Base-by-base conservation (phyloP, 2,329 filamentous ascomycete genomes). In the Colletotrichum truncatum region DNA sequence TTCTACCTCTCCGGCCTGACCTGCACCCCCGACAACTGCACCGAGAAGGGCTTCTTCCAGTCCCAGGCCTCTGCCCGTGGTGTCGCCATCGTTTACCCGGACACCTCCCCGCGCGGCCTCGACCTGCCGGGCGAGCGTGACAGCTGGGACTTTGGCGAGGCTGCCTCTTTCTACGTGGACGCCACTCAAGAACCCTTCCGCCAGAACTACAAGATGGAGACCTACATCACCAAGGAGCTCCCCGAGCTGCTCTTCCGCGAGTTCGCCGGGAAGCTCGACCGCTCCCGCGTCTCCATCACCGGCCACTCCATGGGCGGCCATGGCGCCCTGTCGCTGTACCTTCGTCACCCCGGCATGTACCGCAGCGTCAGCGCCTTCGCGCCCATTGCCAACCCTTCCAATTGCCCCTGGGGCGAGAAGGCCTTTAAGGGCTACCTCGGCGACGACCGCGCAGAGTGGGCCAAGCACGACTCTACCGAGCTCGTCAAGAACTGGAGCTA, bases 221-320 rank as follows among this genome's bases (percentile, higher is more conserved):
- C 86, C 68, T 99, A 99, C 83, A 86, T 99, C 70, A 90, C 91
- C n/a, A 79, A 87, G 57, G 96, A 99, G 80, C 89, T 99, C n/a
- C 95, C 94, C 1, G 81, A 84, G 14, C 83, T 89, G 1, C 85
- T 98, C 23, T 97, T 94, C 78, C 78, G 79, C 28, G 85, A 87
- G 25, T 97, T 94, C 80, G 83, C 87, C 28, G 85, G 77, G 70
- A 67, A 88, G 74, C 83, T 99, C 28, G 95, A 98, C 77, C 74
- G 78, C 0, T 79, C 73, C 26, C 85, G 91, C 39, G 89, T 98
- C 59, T 91, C 90, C 78, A 96, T 99, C 73, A 93, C 93, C 39
- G 96, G 96, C 6, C 96, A 99, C 82, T 94, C 91, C 73, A 99
- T 99, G 96, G 96, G 96, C 70, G 96, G 96, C 0, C 96, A 99